A percentile compares a stretch with the other conserved stretches of the same genome.
These are phyloP conservation scores for Handroanthus guayacan DNA, from an alignment of 257 asterid species.

Conservation along the genomic window DNA sequence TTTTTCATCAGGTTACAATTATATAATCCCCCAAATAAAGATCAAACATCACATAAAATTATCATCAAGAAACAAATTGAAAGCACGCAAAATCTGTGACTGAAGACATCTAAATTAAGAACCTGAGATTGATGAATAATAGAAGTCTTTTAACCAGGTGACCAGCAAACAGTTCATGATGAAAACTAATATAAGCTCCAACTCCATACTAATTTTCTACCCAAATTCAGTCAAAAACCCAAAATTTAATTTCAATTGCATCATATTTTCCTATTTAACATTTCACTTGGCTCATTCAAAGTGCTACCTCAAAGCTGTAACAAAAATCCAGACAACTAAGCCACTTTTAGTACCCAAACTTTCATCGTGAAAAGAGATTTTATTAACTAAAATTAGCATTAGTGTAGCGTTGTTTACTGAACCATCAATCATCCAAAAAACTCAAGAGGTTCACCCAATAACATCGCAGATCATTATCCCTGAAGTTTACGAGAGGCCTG, in stretches of 20 bases:
- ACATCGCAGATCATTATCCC: constrained; percentile 56
- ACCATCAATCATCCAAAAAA: constrained; percentile 46
- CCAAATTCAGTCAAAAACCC: background rate
- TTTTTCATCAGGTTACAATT: too few species aligned
- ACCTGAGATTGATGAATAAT: background rate
- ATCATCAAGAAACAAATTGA: too few species aligned
- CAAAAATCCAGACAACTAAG: background rate
- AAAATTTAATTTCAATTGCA: background rate
- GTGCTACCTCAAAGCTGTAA: background rate
- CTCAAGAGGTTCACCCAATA: constrained; percentile 73
- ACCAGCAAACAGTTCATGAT: background rate
- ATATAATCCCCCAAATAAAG: too few species aligned
- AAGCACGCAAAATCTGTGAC: too few species aligned
- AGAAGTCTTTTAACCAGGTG: background rate
- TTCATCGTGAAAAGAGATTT: background rate
- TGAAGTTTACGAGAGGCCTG: constrained; percentile 62
- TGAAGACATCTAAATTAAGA: too few species aligned
- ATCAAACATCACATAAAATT: too few species aligned
- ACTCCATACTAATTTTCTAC: background rate
- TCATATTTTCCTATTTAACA: background rate
- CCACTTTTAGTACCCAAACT: background rate
- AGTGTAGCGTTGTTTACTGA: constrained; percentile 56
- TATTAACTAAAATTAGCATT: too few species aligned
- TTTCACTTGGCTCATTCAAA: background rate
- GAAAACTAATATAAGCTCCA: background rate